These are phyloP conservation scores for Blastobotrys buckinghamii DNA, from an alignment of 1,139 yeast species.

Conservation along the genomic window DNA sequence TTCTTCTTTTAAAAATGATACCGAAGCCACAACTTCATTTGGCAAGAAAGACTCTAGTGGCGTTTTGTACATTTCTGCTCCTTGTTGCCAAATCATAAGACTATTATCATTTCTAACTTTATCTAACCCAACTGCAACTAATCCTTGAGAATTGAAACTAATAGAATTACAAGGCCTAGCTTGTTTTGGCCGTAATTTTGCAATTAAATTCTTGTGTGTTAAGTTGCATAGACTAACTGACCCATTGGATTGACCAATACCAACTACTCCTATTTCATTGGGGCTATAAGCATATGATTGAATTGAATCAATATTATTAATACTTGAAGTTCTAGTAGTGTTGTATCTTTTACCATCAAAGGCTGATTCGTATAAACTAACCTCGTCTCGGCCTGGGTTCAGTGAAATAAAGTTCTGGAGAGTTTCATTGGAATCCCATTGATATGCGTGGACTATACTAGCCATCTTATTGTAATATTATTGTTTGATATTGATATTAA, in stretches of 20 bases:
- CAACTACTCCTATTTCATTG: constrained; percentile 43
- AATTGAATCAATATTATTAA: constrained; percentile 64
- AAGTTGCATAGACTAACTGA: constrained; percentile 56
- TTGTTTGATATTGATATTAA: background rate
- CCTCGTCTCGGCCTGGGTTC: constrained; percentile 64
- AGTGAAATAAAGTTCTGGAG: constrained; percentile 54
- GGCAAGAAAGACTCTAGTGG: constrained; percentile 60
- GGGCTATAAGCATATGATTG: constrained; percentile 67
- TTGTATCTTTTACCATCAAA: constrained; percentile 22
- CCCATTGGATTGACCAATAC: constrained; percentile 73
- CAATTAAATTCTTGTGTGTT: constrained; percentile 35
- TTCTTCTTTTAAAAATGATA: constrained; percentile 59
- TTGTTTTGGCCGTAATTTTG: constrained; percentile 58
- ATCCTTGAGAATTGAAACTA: constrained; percentile 58
- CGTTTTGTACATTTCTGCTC: constrained; percentile 13
- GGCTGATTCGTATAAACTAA: constrained; percentile 51
- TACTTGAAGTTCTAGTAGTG: constrained; percentile 30
- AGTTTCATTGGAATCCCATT: constrained; percentile 52
- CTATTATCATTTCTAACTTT: constrained; percentile 74
- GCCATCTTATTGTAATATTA: constrained; percentile 11
- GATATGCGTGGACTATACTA: constrained; percentile 46
- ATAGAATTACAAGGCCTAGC: constrained; percentile 70
- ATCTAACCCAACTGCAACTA: constrained; percentile 76
- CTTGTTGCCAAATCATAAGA: constrained; percentile 65
- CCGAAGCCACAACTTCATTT: constrained; percentile 68